Base-by-base conservation (phyloP, 345 rosid species). In the Anastatica hierochuntica region DNA sequence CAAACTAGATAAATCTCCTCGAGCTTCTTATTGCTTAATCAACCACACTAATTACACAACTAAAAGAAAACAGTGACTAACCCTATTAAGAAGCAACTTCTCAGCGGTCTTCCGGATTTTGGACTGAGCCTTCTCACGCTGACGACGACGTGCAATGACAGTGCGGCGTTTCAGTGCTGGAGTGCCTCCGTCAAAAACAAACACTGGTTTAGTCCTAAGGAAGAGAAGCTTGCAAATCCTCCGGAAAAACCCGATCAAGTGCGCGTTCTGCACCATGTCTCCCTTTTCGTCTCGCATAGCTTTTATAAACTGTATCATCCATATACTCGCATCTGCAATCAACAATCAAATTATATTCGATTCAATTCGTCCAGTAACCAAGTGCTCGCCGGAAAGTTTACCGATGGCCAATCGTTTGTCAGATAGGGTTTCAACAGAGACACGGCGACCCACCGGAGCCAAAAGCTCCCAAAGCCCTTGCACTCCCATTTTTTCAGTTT, bases 271-370 rank as follows among this genome's bases (percentile, higher is more conserved):
- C 0, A 88, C 71, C 98, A 92, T 92, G 64, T 92, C 95, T 15
- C 98, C 96, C 52, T 74, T 82, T 39, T 92, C 98, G 36, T 92
- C 96, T 37, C 96, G 74, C 96, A 92, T 92, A 7, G 98, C 98
- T 72, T 88, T 92, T 76, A 92, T 84, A 75, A 92, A 92, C 64
- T 92, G 98, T 37, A 92, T 74, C 85, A 92, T 78, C 96, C 96
- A 87, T 66, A 90, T 90, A 39, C 98, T 90, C 55, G 98, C 98
- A 66, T 90, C 97, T 88, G 62, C 14, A 54, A 49, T 30, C 54
- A 6, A 27, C 0, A 31, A 29, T 29, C 33, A 8, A 29, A 29
- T 29, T 4, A 29, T 8, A 10, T 9, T 10, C 35, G 30, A 29
- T 29, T 39, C n/a, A n/a, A n/a, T n/a, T n/a, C n/a, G n/a, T n/a